phyloP scores from a whole-genome alignment of 2,329 filamentous ascomycete genomes.

The Zalaria sp. region DNA sequence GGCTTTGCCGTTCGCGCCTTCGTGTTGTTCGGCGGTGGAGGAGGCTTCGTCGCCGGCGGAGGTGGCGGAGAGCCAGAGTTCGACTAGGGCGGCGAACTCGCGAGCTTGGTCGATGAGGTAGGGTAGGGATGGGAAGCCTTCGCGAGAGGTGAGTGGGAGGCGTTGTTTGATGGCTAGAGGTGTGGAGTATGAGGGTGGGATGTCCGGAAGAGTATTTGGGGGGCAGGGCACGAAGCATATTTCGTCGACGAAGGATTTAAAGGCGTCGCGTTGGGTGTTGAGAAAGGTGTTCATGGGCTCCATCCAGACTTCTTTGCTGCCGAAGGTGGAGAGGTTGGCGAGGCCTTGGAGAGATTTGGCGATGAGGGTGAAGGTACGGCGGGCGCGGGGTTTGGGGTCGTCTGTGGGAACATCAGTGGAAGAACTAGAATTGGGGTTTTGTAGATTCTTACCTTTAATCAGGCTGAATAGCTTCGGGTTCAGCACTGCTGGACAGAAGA shows the following conservation, averaged over 20 bases:
- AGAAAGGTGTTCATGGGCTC: slow-evolving; percentile 94
- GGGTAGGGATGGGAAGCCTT: slow-evolving; percentile 85
- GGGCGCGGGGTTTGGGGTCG: slow-evolving; percentile 67
- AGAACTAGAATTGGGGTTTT: not conserved
- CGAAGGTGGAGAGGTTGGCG: slow-evolving; percentile 81
- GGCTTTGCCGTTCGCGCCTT: slow-evolving; percentile 6
- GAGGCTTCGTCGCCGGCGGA: not conserved
- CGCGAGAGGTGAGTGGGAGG: slow-evolving; percentile 63
- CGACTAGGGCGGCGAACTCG: slow-evolving; percentile 71
- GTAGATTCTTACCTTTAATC: slow-evolving; percentile 43
- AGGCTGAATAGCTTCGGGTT: slow-evolving; percentile 90
- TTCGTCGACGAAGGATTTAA: slow-evolving; percentile 76
- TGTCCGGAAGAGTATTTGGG: slow-evolving; percentile 2
- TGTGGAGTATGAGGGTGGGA: slow-evolving; percentile 75
- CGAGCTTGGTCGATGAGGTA: slow-evolving; percentile 84
- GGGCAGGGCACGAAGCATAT: slow-evolving; percentile 60
- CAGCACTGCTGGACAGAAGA: slow-evolving; percentile 91
- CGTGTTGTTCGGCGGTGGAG: slow-evolving; percentile 1
- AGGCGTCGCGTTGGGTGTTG: slow-evolving; percentile 56
- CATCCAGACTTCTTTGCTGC: slow-evolving; percentile 97
- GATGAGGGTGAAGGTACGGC: slow-evolving; percentile 80
- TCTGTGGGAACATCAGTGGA: slow-evolving; percentile 35
- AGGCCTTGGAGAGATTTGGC: slow-evolving; percentile 85
- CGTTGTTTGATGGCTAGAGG: slow-evolving; percentile 81
- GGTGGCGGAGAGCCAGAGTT: slow-evolving; percentile 55